A percentile compares a stretch with the other conserved stretches of the same genome.
phyloP scores from a whole-genome alignment of 2,329 filamentous ascomycete species.

The Phyllosticta citrichinensis region DNA sequence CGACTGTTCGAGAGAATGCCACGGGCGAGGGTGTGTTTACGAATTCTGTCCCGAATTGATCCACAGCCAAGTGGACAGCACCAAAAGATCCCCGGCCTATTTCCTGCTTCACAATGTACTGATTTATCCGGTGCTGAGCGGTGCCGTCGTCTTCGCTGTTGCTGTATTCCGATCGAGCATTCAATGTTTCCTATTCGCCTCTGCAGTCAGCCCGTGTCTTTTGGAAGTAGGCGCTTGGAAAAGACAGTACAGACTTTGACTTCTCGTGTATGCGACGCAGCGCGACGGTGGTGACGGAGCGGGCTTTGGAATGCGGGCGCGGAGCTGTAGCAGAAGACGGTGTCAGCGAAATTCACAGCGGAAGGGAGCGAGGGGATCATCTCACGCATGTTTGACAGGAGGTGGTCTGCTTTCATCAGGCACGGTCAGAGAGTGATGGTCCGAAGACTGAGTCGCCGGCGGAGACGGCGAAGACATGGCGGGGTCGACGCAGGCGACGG shows the following conservation, averaged over 20 bases:
- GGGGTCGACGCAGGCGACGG: constrained; percentile 13
- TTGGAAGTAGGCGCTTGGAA: not conserved
- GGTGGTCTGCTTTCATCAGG: constrained; percentile 32
- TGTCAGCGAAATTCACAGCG: not conserved
- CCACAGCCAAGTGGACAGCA: constrained; percentile 77
- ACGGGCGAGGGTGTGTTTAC: constrained; percentile 44
- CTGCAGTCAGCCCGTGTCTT: not conserved
- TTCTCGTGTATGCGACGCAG: constrained; percentile 48
- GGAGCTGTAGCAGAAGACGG: constrained; percentile 35
- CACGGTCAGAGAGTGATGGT: constrained; percentile 39
- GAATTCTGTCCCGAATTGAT: constrained; percentile 89
- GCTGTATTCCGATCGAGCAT: constrained; percentile 78
- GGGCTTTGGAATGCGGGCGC: constrained; percentile 51
- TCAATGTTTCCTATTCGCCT: constrained; percentile 65
- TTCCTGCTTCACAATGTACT: constrained; percentile 88
- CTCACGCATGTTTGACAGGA: constrained; percentile 40
- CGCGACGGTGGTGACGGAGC: constrained; percentile 54
- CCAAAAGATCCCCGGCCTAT: constrained; percentile 96
- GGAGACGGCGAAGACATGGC: constrained; percentile 6
- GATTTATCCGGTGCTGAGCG: constrained; percentile 81
- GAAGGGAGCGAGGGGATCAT: constrained; percentile 15
- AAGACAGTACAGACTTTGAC: constrained; percentile 45
- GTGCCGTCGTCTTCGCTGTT: constrained; percentile 75
- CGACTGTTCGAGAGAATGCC: not conserved
- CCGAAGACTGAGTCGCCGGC: constrained; percentile 32